These are phyloP conservation scores for Deinandra increscens DNA, from an alignment of 129 eudicot species.

Conservation along the genomic window DNA sequence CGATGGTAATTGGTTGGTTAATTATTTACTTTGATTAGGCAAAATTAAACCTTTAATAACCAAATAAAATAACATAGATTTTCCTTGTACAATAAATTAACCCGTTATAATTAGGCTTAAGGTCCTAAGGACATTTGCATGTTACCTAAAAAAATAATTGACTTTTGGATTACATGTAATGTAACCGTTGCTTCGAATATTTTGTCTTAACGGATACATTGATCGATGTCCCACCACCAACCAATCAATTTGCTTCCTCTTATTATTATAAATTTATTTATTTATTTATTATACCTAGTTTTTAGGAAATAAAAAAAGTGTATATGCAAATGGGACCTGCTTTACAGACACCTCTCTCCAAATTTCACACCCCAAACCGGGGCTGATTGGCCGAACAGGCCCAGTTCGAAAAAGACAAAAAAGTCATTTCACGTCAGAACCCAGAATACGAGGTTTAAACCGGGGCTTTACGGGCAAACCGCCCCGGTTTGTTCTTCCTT, in stretches of 20 bases:
- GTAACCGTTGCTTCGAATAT: slow-evolving; percentile 22
- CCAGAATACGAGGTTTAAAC: too few species aligned
- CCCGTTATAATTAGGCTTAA: not conserved
- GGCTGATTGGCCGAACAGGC: too few species aligned
- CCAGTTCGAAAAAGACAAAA: too few species aligned
- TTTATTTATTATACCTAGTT: not conserved
- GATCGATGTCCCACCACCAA: not conserved
- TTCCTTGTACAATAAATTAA: not conserved
- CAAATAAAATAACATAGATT: not conserved
- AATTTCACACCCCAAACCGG: too few species aligned
- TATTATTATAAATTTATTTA: not conserved
- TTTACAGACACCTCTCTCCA: too few species aligned
- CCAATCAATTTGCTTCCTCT: not conserved
- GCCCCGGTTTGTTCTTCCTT: too few species aligned
- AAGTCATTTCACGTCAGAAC: too few species aligned
- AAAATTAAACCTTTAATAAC: not conserved
- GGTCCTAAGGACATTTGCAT: slow-evolving; percentile 23
- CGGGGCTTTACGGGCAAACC: too few species aligned
- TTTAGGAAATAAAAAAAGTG: not conserved
- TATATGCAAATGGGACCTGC: too few species aligned
- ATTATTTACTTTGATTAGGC: too few species aligned
- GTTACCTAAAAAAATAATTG: slow-evolving; percentile 24
- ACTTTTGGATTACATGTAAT: slow-evolving; percentile 14
- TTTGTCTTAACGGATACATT: slow-evolving; percentile 15
- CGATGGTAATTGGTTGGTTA: not conserved